phyloP scores from a whole-genome alignment of 352 stramenopile species.

The Pythium monospermum region DNA sequence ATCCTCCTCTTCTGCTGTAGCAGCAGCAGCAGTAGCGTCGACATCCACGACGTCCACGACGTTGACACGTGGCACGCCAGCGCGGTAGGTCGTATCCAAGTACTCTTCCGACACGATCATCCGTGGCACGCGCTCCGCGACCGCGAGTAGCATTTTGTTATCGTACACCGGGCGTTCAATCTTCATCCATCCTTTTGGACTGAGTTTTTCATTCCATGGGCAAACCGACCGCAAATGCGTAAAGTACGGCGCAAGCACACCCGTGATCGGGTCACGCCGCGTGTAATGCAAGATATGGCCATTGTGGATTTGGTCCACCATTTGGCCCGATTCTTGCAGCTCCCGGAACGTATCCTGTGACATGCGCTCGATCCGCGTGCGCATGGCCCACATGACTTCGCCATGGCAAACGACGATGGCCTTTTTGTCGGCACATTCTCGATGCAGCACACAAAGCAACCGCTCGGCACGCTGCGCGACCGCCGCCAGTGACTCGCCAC shows the following conservation, averaged over 20 bases:
- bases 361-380: conserved; percentile 83
- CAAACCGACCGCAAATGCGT: conserved; percentile 87
- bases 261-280: conserved; percentile 60
- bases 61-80: conserved; percentile 8
- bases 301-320: conserved; percentile 89
- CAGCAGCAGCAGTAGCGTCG: conserved; percentile 8
- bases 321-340: conserved; percentile 74
- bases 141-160: conserved; percentile 82
- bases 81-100: conserved; percentile 80
- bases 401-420: conserved; percentile 85
- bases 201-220: conserved; percentile 87
- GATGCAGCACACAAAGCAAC: conserved; percentile 71
- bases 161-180: conserved; percentile 87
- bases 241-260: conserved; percentile 79
- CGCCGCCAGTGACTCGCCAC: conserved; percentile 75
- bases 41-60: too few relatives aligned
- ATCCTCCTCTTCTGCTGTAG: conserved; percentile 7
- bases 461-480: conserved; percentile 81
- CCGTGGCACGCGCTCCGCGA: conserved; percentile 72
- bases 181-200: conserved; percentile 85
- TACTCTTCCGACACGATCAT: conserved; percentile 90
- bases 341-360: conserved; percentile 85
- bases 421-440: conserved; percentile 70
- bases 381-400: conserved; percentile 89
- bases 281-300: conserved; percentile 88